A percentile compares a stretch with the other conserved stretches of the same genome.
These are phyloP conservation scores for Tolypocladium paradoxum DNA, from an alignment of 2,329 filamentous ascomycete species.

Conservation along the genomic window DNA sequence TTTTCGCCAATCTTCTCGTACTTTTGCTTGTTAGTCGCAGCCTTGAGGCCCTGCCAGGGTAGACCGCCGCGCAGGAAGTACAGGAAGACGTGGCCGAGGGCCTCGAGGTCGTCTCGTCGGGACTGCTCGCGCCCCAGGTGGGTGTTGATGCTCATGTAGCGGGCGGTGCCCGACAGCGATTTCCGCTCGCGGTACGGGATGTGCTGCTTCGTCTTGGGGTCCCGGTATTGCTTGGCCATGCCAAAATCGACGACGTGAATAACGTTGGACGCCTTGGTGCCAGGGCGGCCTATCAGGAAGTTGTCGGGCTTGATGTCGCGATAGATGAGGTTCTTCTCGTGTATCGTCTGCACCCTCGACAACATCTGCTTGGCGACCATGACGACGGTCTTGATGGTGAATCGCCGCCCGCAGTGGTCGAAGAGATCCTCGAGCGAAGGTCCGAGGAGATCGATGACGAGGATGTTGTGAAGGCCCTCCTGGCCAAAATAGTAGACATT, in stretches of 20 bases:
- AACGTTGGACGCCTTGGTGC: constrained; percentile 90
- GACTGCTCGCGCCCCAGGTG: constrained; percentile 95
- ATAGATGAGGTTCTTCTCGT: constrained; percentile 99
- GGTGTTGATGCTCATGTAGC: constrained; percentile 99
- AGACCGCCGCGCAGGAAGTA: constrained; percentile 63
- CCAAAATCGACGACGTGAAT: constrained; percentile 99
- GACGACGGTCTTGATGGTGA: constrained; percentile 94
- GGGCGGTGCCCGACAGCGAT: constrained; percentile 87
- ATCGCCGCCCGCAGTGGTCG: constrained; percentile 90
- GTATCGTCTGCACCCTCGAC: constrained; percentile 83
- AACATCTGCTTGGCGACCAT: constrained; percentile 99
- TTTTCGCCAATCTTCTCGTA: constrained; percentile 99
- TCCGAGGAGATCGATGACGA: constrained; percentile 92
- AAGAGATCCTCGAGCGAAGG: constrained; percentile 95
- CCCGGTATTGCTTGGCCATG: constrained; percentile 98
- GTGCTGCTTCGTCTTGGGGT: constrained; percentile 98
- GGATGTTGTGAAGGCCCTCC: constrained; percentile 95
- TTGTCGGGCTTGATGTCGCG: constrained; percentile 99
- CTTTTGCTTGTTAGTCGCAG: constrained; percentile 83
- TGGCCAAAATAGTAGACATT: constrained; percentile 99
- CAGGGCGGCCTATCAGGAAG: constrained; percentile 89
- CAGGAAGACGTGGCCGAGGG: constrained; percentile 65
- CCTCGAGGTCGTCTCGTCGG: constrained; percentile 89
- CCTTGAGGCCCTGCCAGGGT: constrained; percentile 64
- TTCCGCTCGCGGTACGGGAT: constrained; percentile 97